These are phyloP conservation scores for Penicillium janthinellum DNA, from an alignment of 2,329 filamentous ascomycete species.

Conservation along the genomic window DNA sequence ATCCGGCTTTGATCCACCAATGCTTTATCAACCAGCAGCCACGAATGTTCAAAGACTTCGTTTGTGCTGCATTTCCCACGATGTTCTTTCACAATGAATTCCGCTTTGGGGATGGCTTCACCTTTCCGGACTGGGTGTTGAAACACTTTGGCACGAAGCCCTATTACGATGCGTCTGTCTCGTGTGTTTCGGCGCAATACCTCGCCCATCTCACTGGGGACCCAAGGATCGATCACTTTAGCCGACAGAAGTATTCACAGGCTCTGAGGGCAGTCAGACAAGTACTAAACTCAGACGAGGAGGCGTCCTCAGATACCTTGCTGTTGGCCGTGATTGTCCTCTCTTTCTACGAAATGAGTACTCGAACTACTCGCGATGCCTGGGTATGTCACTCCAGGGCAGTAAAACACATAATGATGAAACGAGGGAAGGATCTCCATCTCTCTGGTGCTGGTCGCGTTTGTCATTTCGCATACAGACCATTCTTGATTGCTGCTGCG, in stretches of 20 bases:
- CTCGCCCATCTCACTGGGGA: conserved; percentile 9
- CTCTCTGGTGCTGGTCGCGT: conserved; percentile 7
- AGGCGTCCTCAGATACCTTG: conserved; percentile 6
- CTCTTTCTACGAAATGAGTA: conserved; percentile 10
- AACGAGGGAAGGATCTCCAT: conserved; percentile 6
- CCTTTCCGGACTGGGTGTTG: conserved; percentile 9
- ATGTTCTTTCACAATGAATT: conserved; percentile 12
- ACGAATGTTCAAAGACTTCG: conserved; percentile 6
- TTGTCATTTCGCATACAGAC: conserved; percentile 12
- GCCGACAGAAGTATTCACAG: conserved; percentile 10
- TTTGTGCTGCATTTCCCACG: conserved; percentile 8
- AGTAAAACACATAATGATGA: conserved; percentile 12
- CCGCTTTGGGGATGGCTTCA: conserved; percentile 9
- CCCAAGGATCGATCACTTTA: conserved; percentile 5
- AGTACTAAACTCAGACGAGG: conserved; percentile 7
- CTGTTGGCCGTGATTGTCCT: conserved; percentile 9
- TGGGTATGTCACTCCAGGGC: conserved; percentile 10
- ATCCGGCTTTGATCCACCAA: conserved; percentile 6
- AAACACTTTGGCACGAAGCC: conserved; percentile 8
- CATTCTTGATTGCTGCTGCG: conserved; percentile 9
- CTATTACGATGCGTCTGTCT: conserved; percentile 11
- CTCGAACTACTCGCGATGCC: conserved; percentile 6
- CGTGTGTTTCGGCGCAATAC: conserved; percentile 9
- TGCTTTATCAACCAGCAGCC: conserved; percentile 7
- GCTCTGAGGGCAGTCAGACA: conserved; percentile 7